These are phyloP conservation scores for Pseudoperonospora humuli DNA, from an alignment of 352 stramenopile genomes.

Conservation along the genomic window DNA sequence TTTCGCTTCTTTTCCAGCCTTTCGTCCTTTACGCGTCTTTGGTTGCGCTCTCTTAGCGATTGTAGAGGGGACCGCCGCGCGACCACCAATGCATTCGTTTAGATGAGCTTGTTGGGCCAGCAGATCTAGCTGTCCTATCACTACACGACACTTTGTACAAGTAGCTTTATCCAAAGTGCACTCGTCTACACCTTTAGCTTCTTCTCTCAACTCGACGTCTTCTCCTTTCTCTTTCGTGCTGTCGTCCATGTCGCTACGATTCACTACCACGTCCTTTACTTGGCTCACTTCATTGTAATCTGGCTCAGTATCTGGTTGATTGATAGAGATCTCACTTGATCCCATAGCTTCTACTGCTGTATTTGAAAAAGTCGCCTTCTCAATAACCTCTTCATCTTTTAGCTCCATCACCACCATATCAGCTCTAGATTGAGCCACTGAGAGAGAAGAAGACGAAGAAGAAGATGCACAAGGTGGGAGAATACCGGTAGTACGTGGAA, in stretches of 20 bases:
- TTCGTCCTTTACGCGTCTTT: constrained; percentile 19
- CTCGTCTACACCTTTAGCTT: constrained; percentile 2
- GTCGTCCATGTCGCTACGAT: not conserved
- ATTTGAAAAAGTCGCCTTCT: not conserved
- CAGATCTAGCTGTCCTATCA: constrained; percentile 30
- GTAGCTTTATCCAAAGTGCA: constrained; percentile 12
- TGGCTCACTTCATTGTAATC: constrained; percentile 4
- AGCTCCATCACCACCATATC: constrained; percentile 9
- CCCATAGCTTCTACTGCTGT: not conserved
- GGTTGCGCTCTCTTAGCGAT: not conserved
- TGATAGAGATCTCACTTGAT: not conserved
- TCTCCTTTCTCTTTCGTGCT: not conserved
- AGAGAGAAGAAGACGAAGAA: constrained; percentile 5
- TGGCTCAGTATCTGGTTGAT: constrained; percentile 18
- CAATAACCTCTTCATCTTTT: constrained; percentile 13
- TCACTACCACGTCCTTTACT: not conserved
- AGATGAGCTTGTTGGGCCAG: constrained; percentile 28
- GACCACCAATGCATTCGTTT: constrained; percentile 29
- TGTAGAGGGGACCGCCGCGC: not conserved
- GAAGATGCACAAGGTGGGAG: constrained; percentile 11
- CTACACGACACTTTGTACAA: constrained; percentile 17
- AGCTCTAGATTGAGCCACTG: constrained; percentile 2
- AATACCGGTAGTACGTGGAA: not conserved
- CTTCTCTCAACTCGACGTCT: not conserved
- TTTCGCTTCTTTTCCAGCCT: constrained; percentile 11